Conservation (phyloP, 2,329 filamentous ascomycete genomes). For the Trichoderma arundinaceum region DNA sequence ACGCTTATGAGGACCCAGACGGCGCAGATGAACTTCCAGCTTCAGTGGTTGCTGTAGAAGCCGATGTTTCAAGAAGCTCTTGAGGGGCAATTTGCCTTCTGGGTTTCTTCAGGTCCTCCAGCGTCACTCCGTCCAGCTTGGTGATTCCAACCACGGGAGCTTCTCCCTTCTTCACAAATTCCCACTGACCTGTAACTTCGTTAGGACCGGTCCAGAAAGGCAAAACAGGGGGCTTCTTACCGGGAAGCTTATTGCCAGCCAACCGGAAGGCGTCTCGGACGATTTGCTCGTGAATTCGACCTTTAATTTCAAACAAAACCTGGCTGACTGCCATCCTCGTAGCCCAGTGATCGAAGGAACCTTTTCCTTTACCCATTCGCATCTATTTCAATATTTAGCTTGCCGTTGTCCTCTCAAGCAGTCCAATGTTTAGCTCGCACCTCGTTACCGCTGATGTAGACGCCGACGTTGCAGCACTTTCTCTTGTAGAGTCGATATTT, state of each 20-base stretch:
- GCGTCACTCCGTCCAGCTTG: slow-evolving; percentile 82
- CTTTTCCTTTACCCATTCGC: slow-evolving; percentile 99
- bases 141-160: slow-evolving; percentile 89
- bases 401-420: neutral
- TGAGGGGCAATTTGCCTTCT: slow-evolving; percentile 66
- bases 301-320: slow-evolving; percentile 90
- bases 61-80: slow-evolving; percentile 44
- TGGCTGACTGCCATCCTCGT: slow-evolving; percentile 87
- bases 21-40: slow-evolving; percentile 45
- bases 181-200: slow-evolving; percentile 69
- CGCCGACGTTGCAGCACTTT: slow-evolving; percentile 89
- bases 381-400: slow-evolving; percentile 54
- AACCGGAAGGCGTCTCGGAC: slow-evolving; percentile 91
- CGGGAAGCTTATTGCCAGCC: slow-evolving; percentile 92
- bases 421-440: slow-evolving; percentile 50
- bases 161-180: slow-evolving; percentile 93
- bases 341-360: slow-evolving; percentile 96
- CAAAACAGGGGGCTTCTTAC: slow-evolving; percentile 55
- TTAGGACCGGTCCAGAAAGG: slow-evolving; percentile 34
- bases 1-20: slow-evolving; percentile 39
- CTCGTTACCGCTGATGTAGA: slow-evolving; percentile 95
- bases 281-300: slow-evolving; percentile 91
- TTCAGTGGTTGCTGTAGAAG: slow-evolving; percentile 44
- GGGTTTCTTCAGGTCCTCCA: slow-evolving; percentile 82
- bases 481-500: slow-evolving; percentile 92